phyloP scores from a whole-genome alignment of 1,139 yeast species.

The Kurtzmaniella quercitrusa region DNA sequence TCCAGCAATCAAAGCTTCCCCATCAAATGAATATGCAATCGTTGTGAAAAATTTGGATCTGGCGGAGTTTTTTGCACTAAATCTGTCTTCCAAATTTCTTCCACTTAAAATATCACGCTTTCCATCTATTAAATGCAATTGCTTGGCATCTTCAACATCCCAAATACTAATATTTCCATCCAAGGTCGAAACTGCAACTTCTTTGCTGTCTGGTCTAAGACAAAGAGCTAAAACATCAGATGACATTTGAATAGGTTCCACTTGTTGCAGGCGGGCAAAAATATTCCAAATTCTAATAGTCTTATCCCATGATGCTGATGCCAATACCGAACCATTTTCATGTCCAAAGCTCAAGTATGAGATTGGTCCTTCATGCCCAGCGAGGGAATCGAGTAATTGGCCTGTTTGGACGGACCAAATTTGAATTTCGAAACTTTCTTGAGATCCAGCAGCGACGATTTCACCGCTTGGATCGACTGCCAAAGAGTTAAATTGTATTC shows the following conservation, averaged over 20 bases:
- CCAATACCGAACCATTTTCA: conserved; percentile 69
- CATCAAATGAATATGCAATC: conserved; percentile 85
- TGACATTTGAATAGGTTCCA: conserved; percentile 83
- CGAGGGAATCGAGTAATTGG: conserved; percentile 76
- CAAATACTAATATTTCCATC: conserved; percentile 86
- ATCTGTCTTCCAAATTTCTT: conserved; percentile 76
- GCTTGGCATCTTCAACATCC: conserved; percentile 80
- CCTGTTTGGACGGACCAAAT: conserved; percentile 98
- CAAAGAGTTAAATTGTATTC: conserved; percentile 81
- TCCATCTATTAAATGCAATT: conserved; percentile 81
- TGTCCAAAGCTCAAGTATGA: conserved; percentile 82
- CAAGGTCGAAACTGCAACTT: conserved; percentile 81
- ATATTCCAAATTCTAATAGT: conserved; percentile 92
- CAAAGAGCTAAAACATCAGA: conserved; percentile 84
- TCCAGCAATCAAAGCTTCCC: conserved; percentile 81
- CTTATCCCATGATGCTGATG: conserved; percentile 96
- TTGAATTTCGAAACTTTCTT: conserved; percentile 84
- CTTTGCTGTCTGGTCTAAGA: conserved; percentile 89
- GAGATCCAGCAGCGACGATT: conserved; percentile 91
- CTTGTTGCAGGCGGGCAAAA: conserved; percentile 78
- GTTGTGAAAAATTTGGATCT: conserved; percentile 83
- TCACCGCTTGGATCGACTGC: conserved; percentile 99
- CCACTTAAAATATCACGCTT: conserved; percentile 86
- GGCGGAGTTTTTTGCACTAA: conserved; percentile 73
- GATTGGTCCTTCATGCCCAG: conserved; percentile 96